A percentile compares a stretch with the other conserved stretches of the same genome.
Evolutionary conservation across 768 basidiomycete genomes (phyloP).

Genomic region (Xerocomus potaroensis): DNA sequence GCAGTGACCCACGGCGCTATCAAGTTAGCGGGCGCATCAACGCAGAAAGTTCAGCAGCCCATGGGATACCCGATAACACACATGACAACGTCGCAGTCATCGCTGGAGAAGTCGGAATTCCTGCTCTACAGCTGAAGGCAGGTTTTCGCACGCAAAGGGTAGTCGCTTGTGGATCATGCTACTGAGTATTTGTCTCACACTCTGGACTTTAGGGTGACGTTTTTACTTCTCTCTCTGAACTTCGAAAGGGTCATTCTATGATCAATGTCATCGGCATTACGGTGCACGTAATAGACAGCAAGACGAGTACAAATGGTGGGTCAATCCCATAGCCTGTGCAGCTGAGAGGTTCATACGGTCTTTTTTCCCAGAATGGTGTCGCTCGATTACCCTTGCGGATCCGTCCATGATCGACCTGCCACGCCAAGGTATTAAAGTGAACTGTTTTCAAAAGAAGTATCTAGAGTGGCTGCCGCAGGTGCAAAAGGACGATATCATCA

Average conservation of each 20-base stretch:
- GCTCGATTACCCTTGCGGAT: conserved; percentile 48
- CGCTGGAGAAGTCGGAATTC: background rate
- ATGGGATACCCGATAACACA: too few species aligned
- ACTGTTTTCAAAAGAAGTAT: conserved; percentile 49
- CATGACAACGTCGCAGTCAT: too few species aligned
- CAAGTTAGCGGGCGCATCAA: background rate
- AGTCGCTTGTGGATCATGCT: conserved; percentile 4
- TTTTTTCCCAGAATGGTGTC: conserved; percentile 40
- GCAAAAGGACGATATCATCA: conserved; percentile 45
- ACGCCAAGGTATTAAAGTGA: conserved; percentile 33
- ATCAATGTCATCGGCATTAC: conserved; percentile 34
- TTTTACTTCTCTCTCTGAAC: conserved; percentile 19
- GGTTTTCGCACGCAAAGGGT: conserved; percentile 28
- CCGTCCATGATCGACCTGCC: conserved; percentile 37
- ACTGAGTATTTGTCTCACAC: background rate
- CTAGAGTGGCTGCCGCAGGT: conserved; percentile 49
- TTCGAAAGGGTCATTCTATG: conserved; percentile 10
- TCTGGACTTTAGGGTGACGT: conserved; percentile 21
- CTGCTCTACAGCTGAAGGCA: conserved; percentile 11
- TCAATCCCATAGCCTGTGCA: background rate
- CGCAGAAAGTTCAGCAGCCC: background rate
- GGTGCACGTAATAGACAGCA: conserved; percentile 7
- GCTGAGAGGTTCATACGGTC: background rate
- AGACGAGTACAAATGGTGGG: conserved; percentile 28
- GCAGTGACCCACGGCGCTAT: background rate